Evolutionary conservation across 1,139 yeast species (phyloP).

Genomic region (Geotrichum candidum): DNA sequence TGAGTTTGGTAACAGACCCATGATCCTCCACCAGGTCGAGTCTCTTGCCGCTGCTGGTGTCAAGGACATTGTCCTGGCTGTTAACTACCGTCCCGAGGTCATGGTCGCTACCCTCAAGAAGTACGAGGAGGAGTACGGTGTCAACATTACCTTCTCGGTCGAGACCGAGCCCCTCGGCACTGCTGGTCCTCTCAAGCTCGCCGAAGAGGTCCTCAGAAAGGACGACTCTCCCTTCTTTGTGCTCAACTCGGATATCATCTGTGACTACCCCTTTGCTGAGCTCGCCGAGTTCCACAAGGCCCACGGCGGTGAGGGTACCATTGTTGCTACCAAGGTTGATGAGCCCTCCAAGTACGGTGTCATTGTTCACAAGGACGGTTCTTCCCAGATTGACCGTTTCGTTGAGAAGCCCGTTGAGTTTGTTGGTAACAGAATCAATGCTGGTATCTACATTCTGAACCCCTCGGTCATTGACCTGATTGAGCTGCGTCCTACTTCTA

Average conservation of each 20-base stretch:
- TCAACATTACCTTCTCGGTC: conserved; percentile 90
- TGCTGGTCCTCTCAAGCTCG: conserved; percentile 97
- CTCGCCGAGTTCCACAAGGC: conserved; percentile 87
- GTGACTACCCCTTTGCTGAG: conserved; percentile 95
- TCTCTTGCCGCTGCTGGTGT: conserved; percentile 98
- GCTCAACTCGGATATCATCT: conserved; percentile 94
- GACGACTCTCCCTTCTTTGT: conserved; percentile 97
- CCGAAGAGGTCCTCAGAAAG: conserved; percentile 88
- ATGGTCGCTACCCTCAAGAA: conserved; percentile 93
- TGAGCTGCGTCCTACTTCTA: conserved; percentile 96
- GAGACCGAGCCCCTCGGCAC: conserved; percentile 99
- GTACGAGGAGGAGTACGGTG: conserved; percentile 94
- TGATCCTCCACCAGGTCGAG: conserved; percentile 87
- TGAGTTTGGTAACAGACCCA: conserved; percentile 96
- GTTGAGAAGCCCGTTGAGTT: conserved; percentile 98
- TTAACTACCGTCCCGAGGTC: conserved; percentile 98
- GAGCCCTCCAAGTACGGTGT: conserved; percentile 99
- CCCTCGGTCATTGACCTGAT: conserved; percentile 95
- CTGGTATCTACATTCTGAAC: conserved; percentile 94
- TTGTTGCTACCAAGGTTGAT: conserved; percentile 98
- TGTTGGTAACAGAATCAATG: conserved; percentile 87
- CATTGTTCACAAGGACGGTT: conserved; percentile 90
- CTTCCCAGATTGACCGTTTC: conserved; percentile 93
- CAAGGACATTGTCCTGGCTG: conserved; percentile 96
- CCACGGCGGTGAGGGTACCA: conserved; percentile 97